These are phyloP conservation scores for Volutella citrinella DNA, from an alignment of 2,329 filamentous ascomycete species.

Conservation along the genomic window DNA sequence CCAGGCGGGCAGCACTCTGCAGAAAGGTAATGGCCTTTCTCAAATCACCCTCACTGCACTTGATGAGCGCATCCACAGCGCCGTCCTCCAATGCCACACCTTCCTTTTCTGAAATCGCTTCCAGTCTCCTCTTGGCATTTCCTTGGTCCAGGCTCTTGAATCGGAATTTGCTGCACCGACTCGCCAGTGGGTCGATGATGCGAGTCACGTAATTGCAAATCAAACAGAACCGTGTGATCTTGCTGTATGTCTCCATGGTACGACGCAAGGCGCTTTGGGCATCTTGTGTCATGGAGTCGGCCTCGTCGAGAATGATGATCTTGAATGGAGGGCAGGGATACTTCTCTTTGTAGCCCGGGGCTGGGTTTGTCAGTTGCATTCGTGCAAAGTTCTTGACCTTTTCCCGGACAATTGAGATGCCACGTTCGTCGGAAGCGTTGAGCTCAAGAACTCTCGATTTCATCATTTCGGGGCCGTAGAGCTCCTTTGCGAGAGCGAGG, in stretches of 20 bases:
- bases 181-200: conserved; percentile 94
- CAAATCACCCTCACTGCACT: conserved; percentile 89
- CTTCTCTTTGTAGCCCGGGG: conserved; percentile 62
- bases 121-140: conserved; percentile 75
- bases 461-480: conserved; percentile 93
- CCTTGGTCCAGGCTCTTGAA: conserved; percentile 94
- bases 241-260: conserved; percentile 97
- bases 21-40: conserved; percentile 94
- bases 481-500: conserved; percentile 92
- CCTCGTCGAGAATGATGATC: conserved; percentile 97
- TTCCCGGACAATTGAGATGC: conserved; percentile 93
- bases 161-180: conserved; percentile 91
- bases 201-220: conserved; percentile 98
- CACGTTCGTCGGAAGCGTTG: conserved; percentile 98
- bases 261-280: conserved; percentile 88
- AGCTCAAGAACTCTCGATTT: conserved; percentile 95
- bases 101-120: conserved; percentile 79
- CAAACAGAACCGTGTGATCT: conserved; percentile 94
- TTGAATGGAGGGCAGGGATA: conserved; percentile 98
- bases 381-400: conserved; percentile 98
- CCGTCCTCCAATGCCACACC: conserved; percentile 73
- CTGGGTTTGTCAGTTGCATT: conserved; percentile 85
- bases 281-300: conserved; percentile 98
- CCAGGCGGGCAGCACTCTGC: conserved; percentile 87
- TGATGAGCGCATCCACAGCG: conserved; percentile 78